Percentiles rank a stretch among this genome's conserved stretches.
phyloP scores from a whole-genome alignment of 2,329 filamentous ascomycete genomes.

The Monosporascus sp. region DNA sequence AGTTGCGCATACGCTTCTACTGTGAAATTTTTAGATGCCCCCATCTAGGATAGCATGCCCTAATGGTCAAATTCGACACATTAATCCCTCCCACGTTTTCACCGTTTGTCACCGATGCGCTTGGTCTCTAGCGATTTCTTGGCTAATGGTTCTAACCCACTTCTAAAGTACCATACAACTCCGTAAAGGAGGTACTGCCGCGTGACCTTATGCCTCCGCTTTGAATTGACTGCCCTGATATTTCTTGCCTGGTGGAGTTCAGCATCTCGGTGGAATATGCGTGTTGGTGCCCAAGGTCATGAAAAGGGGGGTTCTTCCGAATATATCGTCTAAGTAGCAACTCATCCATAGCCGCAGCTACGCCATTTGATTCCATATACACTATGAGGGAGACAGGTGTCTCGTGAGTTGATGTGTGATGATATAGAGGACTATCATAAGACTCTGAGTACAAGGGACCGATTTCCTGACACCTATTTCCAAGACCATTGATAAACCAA shows the following conservation, averaged over 20 bases:
- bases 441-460: slow-evolving; percentile 17
- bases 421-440: slow-evolving; percentile 8
- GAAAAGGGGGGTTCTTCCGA: neutral
- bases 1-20: neutral
- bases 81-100: no score
- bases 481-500: slow-evolving; percentile 9
- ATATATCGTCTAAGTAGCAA: neutral
- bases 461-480: slow-evolving; percentile 13
- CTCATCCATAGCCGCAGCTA: neutral
- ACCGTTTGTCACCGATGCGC: no score
- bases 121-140: no score
- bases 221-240: neutral
- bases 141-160: neutral
- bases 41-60: neutral
- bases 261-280: neutral
- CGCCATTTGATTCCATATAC: no score
- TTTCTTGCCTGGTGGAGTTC: neutral
- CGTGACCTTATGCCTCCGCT: neutral
- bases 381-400: neutral
- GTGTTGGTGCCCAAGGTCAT: neutral
- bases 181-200: neutral
- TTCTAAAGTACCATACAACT: neutral
- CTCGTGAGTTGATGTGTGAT: neutral
- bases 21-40: neutral
- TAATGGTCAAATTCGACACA: no score